Conservation (phyloP, 441 rosid species). For the Hura crepitans region DNA sequence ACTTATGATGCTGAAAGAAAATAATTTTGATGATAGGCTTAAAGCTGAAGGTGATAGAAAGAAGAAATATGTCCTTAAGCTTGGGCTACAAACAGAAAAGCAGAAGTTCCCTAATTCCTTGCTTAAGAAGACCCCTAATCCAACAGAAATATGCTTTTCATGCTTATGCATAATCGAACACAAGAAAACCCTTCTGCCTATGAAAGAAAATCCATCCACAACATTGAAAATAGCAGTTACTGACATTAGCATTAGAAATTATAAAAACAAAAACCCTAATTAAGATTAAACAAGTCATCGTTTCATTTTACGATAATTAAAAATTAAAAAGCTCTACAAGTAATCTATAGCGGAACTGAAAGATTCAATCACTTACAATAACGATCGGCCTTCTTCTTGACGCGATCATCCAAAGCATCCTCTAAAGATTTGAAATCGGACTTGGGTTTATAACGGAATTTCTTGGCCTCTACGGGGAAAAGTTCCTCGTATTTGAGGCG, state of each 20-base stretch:
- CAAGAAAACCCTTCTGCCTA: not conserved
- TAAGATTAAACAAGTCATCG: not conserved
- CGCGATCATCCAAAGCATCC: slow-evolving; percentile 86
- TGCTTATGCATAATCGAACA: not conserved
- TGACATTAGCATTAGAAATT: not conserved
- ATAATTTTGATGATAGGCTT: not conserved
- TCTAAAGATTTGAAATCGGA: slow-evolving; percentile 44
- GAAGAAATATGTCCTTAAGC: not conserved
- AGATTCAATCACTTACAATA: slow-evolving; percentile 51
- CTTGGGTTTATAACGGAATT: slow-evolving; percentile 64
- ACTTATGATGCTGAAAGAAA: not conserved
- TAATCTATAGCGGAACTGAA: not conserved
- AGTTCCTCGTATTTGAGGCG: slow-evolving; percentile 69
- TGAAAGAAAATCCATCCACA: not conserved
- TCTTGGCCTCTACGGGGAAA: slow-evolving; percentile 80
- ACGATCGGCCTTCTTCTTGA: slow-evolving; percentile 90
- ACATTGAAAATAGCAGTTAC: too few relatives aligned
- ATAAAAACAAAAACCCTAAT: not conserved
- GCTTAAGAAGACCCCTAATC: too few relatives aligned
- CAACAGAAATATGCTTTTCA: not conserved
- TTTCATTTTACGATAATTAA: not conserved
- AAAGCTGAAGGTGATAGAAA: not conserved
- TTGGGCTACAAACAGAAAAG: not conserved
- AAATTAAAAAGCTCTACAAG: not conserved
- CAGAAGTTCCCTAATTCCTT: not conserved